phyloP scores from a whole-genome alignment of 2,329 filamentous ascomycete genomes.

The Cadophora luteo-olivacea region DNA sequence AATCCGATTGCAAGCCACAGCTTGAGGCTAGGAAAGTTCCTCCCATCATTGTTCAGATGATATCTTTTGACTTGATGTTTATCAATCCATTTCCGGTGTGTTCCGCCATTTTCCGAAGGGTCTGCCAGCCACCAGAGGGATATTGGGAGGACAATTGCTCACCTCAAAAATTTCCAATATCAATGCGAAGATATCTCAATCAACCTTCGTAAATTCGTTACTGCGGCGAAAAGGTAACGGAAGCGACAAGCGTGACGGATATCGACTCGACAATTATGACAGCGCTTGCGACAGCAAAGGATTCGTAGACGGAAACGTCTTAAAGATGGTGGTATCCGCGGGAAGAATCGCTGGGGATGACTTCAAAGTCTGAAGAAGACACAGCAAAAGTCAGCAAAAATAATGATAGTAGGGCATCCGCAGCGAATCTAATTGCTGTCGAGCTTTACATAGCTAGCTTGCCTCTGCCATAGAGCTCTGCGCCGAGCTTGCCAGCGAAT shows the following conservation, averaged over 20 bases:
- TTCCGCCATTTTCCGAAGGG: slow-evolving; percentile 15
- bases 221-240: slow-evolving; percentile 34
- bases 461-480: slow-evolving; percentile 33
- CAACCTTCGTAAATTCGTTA: slow-evolving; percentile 38
- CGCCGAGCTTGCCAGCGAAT: slow-evolving; percentile 40
- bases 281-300: slow-evolving; percentile 43
- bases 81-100: not conserved
- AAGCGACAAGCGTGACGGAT: slow-evolving; percentile 36
- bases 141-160: slow-evolving; percentile 31
- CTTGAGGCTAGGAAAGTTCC: not conserved
- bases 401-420: not conserved
- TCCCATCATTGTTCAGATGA: not conserved
- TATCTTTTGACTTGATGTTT: not conserved
- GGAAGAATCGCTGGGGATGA: slow-evolving; percentile 41
- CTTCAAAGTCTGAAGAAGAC: slow-evolving; percentile 40
- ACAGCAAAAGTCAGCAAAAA: slow-evolving; percentile 39
- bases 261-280: slow-evolving; percentile 38
- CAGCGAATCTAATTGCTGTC: slow-evolving; percentile 22
- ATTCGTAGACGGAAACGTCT: slow-evolving; percentile 37
- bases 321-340: slow-evolving; percentile 41
- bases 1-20: not conserved
- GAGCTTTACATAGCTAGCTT: slow-evolving; percentile 19
- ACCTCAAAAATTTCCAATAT: slow-evolving; percentile 40
- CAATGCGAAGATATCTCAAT: slow-evolving; percentile 39
- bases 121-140: slow-evolving; percentile 35